Evolutionary conservation across 2,329 filamentous ascomycete species (phyloP).

Genomic region (Colletotrichum endophyticum): DNA sequence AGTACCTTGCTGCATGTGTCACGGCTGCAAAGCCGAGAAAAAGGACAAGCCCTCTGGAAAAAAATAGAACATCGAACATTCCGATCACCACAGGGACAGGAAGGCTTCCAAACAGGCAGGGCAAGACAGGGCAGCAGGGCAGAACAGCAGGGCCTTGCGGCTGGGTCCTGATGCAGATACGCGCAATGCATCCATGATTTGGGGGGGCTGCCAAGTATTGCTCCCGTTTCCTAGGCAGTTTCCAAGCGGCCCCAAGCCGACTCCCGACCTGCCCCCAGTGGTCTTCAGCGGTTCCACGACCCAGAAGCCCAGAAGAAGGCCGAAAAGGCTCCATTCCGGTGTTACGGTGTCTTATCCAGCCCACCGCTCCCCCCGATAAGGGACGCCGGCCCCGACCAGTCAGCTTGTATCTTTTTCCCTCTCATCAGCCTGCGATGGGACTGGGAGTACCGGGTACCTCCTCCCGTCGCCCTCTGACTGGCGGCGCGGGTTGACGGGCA

Average conservation of each 20-base stretch:
- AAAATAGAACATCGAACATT: constrained; percentile 10
- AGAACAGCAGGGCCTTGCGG: background rate
- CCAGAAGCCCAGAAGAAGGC: background rate
- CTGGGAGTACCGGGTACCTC: background rate
- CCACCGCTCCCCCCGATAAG: constrained; percentile 15
- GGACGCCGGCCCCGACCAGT: background rate
- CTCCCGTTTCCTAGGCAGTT: background rate
- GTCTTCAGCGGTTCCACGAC: background rate
- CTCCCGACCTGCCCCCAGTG: background rate
- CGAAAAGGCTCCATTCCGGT: constrained; percentile 1
- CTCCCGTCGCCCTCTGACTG: background rate
- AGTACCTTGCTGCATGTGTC: background rate
- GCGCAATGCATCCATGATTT: constrained; percentile 15
- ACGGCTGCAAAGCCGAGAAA: constrained; percentile 9
- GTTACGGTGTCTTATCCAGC: constrained; percentile 6
- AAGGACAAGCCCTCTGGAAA: background rate
- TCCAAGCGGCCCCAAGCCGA: background rate
- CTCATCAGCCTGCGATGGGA: background rate
- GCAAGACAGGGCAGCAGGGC: background rate
- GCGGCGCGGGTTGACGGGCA: background rate
- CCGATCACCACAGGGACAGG: constrained; percentile 20
- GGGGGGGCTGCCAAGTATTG: constrained; percentile 7
- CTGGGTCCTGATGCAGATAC: constrained; percentile 17
- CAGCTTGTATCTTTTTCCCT: background rate
- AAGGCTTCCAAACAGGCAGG: background rate